A percentile compares a stretch with the other conserved stretches of the same genome.
phyloP scores from a whole-genome alignment of 1,139 yeast genomes.

The Candida sanyaensis region DNA sequence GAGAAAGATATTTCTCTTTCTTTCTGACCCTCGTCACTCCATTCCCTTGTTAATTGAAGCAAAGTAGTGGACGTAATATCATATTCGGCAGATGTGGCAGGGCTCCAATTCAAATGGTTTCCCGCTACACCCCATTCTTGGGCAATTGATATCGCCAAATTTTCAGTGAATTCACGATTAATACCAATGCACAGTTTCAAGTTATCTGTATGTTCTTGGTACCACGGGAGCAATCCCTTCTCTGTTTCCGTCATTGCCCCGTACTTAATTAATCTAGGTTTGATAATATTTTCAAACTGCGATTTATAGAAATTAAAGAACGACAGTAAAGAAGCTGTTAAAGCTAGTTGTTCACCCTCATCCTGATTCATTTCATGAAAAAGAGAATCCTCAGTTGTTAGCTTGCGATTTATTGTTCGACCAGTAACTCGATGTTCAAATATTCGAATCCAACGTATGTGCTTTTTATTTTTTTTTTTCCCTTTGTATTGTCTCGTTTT shows the following conservation, averaged over 20 bases:
- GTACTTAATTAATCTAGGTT: constrained; percentile 34
- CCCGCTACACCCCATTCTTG: constrained; percentile 51
- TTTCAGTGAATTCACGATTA: constrained; percentile 50
- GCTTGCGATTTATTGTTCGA: too few relatives aligned
- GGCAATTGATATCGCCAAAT: constrained; percentile 50
- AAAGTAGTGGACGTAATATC: constrained; percentile 66
- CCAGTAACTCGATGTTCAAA: too few relatives aligned
- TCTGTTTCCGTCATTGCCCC: constrained; percentile 41
- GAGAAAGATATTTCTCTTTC: constrained; percentile 56
- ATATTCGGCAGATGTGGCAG: constrained; percentile 45
- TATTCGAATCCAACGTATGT: too few relatives aligned
- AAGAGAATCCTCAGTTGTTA: too few relatives aligned
- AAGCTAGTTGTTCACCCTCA: constrained; percentile 37
- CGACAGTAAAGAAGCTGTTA: constrained; percentile 41
- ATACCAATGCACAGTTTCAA: constrained; percentile 48
- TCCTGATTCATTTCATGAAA: constrained; percentile 16
- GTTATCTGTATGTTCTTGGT: constrained; percentile 42
- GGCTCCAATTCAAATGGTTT: constrained; percentile 47
- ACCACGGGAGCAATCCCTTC: constrained; percentile 52
- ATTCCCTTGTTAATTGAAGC: constrained; percentile 70
- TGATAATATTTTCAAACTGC: constrained; percentile 36
- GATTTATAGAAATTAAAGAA: constrained; percentile 35
- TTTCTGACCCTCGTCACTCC: constrained; percentile 62
- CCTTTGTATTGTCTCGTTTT: too few relatives aligned
- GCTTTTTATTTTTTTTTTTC: too few relatives aligned